Conservation (phyloP, 2,329 filamentous ascomycete species). For the Ophiosphaerella korrae region DNA sequence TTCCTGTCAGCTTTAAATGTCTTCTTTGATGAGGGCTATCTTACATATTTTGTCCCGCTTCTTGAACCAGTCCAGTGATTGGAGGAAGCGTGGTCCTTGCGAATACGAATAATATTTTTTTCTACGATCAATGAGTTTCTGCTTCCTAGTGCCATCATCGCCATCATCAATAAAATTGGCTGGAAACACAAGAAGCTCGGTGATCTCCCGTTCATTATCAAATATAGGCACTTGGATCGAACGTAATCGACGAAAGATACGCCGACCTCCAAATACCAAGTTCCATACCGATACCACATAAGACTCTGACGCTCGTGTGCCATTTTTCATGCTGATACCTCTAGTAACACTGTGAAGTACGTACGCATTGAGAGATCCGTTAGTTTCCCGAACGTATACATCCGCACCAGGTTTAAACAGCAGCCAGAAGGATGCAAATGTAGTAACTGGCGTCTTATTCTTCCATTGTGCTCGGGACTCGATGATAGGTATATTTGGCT, state of each 20-base stretch:
- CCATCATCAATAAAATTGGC: not conserved
- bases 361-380: conserved; percentile 8
- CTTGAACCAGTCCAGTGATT: conserved; percentile 2
- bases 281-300: not conserved
- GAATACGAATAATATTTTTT: conserved; percentile 4
- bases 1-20: not conserved
- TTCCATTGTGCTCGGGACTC: not conserved
- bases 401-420: conserved; percentile 13
- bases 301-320: not conserved
- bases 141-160: not conserved
- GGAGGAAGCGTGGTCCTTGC: conserved; percentile 1
- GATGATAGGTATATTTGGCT: not conserved
- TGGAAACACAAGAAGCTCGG: not conserved
- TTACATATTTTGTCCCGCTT: not conserved
- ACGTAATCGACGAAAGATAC: not conserved
- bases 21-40: not conserved
- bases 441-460: conserved; percentile 1
- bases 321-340: not conserved
- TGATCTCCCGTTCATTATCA: conserved; percentile 3
- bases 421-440: conserved; percentile 11
- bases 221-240: not conserved
- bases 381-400: conserved; percentile 11
- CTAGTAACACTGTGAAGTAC: conserved; percentile 7
- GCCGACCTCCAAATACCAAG: not conserved
- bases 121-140: not conserved